A percentile compares a stretch with the other conserved stretches of the same genome.
phyloP scores from a whole-genome alignment of 305 asterid genomes.

The Rubia tinctorum region DNA sequence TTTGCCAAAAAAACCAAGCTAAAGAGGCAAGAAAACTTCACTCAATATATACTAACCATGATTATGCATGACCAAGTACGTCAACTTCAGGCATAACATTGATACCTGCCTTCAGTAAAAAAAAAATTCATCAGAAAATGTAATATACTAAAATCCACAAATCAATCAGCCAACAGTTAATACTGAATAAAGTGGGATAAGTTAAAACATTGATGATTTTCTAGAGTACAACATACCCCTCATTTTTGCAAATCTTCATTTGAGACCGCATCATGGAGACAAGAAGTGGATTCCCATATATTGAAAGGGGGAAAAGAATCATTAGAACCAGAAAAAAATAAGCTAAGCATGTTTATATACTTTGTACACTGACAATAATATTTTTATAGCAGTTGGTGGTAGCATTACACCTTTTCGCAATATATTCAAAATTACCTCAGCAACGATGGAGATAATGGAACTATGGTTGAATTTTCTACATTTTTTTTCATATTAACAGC shows the following conservation, averaged over 20 bases:
- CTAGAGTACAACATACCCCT: slow-evolving; percentile 54
- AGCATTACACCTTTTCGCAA: background rate
- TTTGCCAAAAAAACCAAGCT: background rate
- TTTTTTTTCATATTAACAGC: background rate
- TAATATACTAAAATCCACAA: background rate
- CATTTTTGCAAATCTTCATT: slow-evolving; percentile 72
- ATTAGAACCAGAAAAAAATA: slow-evolving; percentile 30
- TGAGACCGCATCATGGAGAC: slow-evolving; percentile 29
- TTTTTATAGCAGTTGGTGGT: background rate
- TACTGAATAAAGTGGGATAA: background rate
- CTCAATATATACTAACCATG: slow-evolving; percentile 53
- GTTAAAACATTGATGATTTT: background rate
- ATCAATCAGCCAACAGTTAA: background rate
- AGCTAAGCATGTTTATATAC: background rate
- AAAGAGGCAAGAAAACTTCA: slow-evolving; percentile 9
- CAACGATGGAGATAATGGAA: background rate
- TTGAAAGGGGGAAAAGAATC: slow-evolving; percentile 15
- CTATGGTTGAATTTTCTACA: background rate
- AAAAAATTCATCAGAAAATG: background rate
- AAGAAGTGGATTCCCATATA: slow-evolving; percentile 16
- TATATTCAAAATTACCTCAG: background rate
- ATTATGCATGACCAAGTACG: slow-evolving; percentile 94
- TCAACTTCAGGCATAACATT: slow-evolving; percentile 96
- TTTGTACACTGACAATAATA: background rate
- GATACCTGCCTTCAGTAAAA: slow-evolving; percentile 48